These are phyloP conservation scores for Wickerhamomyces mucosus DNA, from an alignment of 805 yeast genomes.

Conservation along the genomic window DNA sequence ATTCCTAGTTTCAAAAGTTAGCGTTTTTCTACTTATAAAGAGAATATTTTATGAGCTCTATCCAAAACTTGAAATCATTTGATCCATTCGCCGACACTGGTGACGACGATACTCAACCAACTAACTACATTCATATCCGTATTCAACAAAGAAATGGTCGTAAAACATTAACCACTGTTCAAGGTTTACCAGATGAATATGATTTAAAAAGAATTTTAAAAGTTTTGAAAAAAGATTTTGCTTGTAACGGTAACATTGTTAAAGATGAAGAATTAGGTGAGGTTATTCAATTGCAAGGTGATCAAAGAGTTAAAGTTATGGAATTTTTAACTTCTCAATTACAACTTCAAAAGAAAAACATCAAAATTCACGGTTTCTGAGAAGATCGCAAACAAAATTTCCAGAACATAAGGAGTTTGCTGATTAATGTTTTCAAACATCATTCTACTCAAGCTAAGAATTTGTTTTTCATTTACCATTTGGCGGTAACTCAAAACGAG, in stretches of 20 bases:
- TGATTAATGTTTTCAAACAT: no score
- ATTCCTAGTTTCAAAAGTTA: no score
- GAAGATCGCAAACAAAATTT: no score
- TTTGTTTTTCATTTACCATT: no score
- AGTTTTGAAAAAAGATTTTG: slow-evolving; percentile 94
- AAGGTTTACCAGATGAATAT: slow-evolving; percentile 92
- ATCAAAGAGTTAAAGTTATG: slow-evolving; percentile 93
- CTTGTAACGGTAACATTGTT: slow-evolving; percentile 97
- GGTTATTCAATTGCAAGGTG: slow-evolving; percentile 97
- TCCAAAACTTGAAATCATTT: slow-evolving; percentile 81
- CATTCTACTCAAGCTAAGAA: no score
- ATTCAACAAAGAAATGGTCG: slow-evolving; percentile 99
- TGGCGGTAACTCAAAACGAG: no score
- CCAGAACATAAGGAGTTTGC: no score
- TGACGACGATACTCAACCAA: slow-evolving; percentile 95
- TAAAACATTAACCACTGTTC: slow-evolving; percentile 96
- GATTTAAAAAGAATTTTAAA: slow-evolving; percentile 89
- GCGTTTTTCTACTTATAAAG: no score
- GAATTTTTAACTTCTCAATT: slow-evolving; percentile 84
- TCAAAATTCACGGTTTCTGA: slow-evolving; percentile 97
- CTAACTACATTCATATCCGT: slow-evolving; percentile 95
- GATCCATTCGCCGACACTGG: slow-evolving; percentile 99
- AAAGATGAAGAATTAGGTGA: slow-evolving; percentile 95
- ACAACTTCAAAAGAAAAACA: slow-evolving; percentile 88
- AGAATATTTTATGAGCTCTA: slow-evolving; percentile 72